A percentile compares a stretch with the other conserved stretches of the same genome.
Conservation (phyloP, 768 basidiomycete genomes). For the Tricholoma sp. region DNA sequence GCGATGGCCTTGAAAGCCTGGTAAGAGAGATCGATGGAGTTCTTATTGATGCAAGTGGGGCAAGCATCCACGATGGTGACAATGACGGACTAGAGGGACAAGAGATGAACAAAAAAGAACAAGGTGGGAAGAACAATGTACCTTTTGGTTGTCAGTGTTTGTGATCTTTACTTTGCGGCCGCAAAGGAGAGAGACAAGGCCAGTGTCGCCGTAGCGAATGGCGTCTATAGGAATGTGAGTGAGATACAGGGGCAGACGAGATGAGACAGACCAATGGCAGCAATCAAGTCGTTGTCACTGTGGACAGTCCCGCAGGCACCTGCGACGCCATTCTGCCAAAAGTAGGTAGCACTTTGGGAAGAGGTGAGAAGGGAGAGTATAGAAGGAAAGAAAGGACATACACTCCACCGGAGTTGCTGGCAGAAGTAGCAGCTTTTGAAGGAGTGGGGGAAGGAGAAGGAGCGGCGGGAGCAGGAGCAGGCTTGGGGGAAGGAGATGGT, state of each 20-base stretch:
- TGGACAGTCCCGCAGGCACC: conserved; percentile 74
- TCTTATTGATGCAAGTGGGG: conserved; percentile 62
- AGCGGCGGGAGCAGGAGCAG: no score
- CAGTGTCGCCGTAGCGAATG: conserved; percentile 44
- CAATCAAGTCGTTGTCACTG: conserved; percentile 54
- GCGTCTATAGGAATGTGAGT: conserved; percentile 32
- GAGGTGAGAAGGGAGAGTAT: background rate
- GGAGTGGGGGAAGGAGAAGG: conserved; percentile 14
- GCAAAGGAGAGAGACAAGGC: conserved; percentile 51
- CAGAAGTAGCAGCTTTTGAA: conserved; percentile 1
- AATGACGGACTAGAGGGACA: conserved; percentile 33
- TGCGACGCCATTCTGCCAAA: conserved; percentile 63
- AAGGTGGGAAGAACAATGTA: background rate
- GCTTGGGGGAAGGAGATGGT: conserved; percentile 7
- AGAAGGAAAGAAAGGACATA: conserved; percentile 22
- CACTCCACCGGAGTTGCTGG: conserved; percentile 35
- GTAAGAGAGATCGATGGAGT: conserved; percentile 73
- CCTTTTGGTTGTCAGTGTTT: background rate
- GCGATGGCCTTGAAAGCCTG: conserved; percentile 64
- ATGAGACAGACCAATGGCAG: conserved; percentile 47
- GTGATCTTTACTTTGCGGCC: conserved; percentile 39
- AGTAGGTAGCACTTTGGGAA: conserved; percentile 54
- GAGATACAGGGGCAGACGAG: background rate
- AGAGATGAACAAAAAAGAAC: conserved; percentile 1
- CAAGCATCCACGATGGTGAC: conserved; percentile 77